Evolutionary conservation across 1,284 basidiomycete genomes (phyloP), one percentile per base, ranked within the genome.

Genomic region (Meira nashicola): DNA sequence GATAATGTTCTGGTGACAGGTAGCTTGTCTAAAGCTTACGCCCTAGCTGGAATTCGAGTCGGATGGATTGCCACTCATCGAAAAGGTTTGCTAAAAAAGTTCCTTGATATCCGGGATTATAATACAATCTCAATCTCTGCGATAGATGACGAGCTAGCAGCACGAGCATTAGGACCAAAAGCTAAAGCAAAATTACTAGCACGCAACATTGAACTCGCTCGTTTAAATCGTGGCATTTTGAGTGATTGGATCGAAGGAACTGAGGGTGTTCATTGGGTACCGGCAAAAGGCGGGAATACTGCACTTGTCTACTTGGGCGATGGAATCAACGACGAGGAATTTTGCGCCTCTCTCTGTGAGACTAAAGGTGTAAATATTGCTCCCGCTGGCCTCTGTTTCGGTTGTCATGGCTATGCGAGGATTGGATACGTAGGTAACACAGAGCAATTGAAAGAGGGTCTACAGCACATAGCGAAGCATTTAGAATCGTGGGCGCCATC

Each of bases 51-150:
- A 15, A 23, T 58, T 2, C 43, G 56, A 7, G 56, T 58, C 19
- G 56, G 56, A 33, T 58, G 56, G 56, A 58, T 58, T 37, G 56
- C 56, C 17, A 54, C 56, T 5, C 23, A 19, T 3, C 21, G 56
- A 37, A 23, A 33, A 21, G 56, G 53, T 25, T 17, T 58, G 8
- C 11, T 58, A 19, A 11, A 53, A 17, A 21, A 21, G 11, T 58
- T 58, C 14, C 48, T 41, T 11, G 49, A n/a, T 8, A 40, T 33
- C 5, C 23, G 56, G 14, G 50, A 58, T 39, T 58, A 58, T 44
- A 58, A 58, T 28, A 39, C 39, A 49, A 58, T 58, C 15, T 39
- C 33, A 7, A 48, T 58, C 17, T 39, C 33, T 33, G 49, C 23
- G 15, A 17, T 58, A n/a, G 56, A 58, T 49, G 56, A 58, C 12